phyloP scores from a whole-genome alignment of 2,329 filamentous ascomycete genomes.

The Monascus ruber region DNA sequence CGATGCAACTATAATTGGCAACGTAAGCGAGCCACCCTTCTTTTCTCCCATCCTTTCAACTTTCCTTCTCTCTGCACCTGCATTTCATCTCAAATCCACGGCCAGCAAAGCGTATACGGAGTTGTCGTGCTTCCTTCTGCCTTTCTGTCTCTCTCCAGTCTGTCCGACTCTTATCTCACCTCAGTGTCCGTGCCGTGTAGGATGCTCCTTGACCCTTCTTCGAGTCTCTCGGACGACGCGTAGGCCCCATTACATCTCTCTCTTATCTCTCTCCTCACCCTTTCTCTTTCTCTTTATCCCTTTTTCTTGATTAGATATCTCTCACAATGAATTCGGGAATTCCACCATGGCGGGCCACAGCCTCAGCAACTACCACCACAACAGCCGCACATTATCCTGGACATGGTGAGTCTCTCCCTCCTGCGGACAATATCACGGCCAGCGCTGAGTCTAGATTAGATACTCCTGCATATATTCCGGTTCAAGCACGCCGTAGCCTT shows the following conservation, averaged over 20 bases:
- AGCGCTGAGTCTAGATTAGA: slow-evolving; percentile 9
- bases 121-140: not conserved
- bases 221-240: not conserved
- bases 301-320: slow-evolving; percentile 6
- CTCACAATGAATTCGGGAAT: slow-evolving; percentile 27
- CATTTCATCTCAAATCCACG: no score
- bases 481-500: slow-evolving; percentile 52
- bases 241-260: not conserved
- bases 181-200: not conserved
- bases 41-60: no score
- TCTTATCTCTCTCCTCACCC: slow-evolving; percentile 4
- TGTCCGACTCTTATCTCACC: not conserved
- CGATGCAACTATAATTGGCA: not conserved
- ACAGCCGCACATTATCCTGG: slow-evolving; percentile 15
- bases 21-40: not conserved
- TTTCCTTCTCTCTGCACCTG: no score
- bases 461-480: slow-evolving; percentile 49
- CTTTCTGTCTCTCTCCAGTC: not conserved
- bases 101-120: no score
- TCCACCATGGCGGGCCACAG: slow-evolving; percentile 28
- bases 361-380: slow-evolving; percentile 16
- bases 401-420: slow-evolving; percentile 18
- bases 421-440: slow-evolving; percentile 4
- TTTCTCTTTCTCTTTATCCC: slow-evolving; percentile 8
- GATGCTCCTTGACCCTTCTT: slow-evolving; percentile 2